These are phyloP conservation scores for Curvularia lunata DNA, from an alignment of 2,329 filamentous ascomycete genomes.

Conservation along the genomic window DNA sequence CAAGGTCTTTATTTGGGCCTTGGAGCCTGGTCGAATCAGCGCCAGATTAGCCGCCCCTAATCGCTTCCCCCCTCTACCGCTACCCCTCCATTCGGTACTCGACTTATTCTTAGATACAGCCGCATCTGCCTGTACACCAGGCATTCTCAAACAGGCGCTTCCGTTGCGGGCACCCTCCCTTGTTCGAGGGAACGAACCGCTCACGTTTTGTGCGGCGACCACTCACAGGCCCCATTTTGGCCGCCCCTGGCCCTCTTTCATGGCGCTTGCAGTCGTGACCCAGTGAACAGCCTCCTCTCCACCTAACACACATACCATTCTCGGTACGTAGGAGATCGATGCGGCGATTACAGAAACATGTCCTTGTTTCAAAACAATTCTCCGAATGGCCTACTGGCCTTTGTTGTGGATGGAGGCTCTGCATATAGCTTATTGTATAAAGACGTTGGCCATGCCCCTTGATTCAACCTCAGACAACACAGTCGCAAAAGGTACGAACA, in stretches of 20 bases:
- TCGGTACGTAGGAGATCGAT: constrained; percentile 36
- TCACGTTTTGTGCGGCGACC: constrained; percentile 33
- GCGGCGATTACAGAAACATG: constrained; percentile 51
- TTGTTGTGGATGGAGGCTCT: constrained; percentile 33
- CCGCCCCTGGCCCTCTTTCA: constrained; percentile 38
- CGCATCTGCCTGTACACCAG: constrained; percentile 37
- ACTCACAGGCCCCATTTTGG: constrained; percentile 39
- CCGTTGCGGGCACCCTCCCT: constrained; percentile 32
- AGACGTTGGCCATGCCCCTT: constrained; percentile 30
- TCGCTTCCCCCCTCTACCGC: constrained; percentile 20
- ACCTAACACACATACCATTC: constrained; percentile 39
- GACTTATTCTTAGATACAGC: constrained; percentile 50
- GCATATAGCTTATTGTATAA: constrained; percentile 44
- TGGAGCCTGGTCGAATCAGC: constrained; percentile 37
- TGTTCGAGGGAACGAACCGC: constrained; percentile 34
- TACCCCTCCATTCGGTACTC: constrained; percentile 28
- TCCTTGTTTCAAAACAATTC: constrained; percentile 50
- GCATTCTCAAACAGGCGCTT: constrained; percentile 48
- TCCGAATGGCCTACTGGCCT: constrained; percentile 42
- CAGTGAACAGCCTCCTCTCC: constrained; percentile 38
- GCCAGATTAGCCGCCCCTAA: constrained; percentile 36
- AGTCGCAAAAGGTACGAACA: constrained; percentile 37
- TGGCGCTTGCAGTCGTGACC: constrained; percentile 39
- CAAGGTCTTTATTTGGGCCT: constrained; percentile 37
- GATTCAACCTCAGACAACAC: constrained; percentile 34